These are phyloP conservation scores for Cryptococcus deneoformans DNA, from an alignment of 1,284 basidiomycete genomes.

Conservation along the genomic window DNA sequence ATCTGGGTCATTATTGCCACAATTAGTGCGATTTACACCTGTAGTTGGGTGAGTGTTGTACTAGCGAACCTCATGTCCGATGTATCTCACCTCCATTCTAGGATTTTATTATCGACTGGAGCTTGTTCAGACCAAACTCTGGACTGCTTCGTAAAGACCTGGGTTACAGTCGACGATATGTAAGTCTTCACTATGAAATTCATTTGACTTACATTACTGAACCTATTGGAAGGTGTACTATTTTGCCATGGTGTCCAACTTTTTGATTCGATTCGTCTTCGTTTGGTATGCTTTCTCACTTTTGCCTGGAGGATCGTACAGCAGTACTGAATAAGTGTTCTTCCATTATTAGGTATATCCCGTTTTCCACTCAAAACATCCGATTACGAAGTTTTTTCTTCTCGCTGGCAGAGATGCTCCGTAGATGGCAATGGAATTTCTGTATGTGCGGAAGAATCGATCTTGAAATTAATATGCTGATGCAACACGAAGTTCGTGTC, in stretches of 20 bases:
- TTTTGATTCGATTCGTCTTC: constrained; percentile 77
- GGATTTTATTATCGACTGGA: constrained; percentile 60
- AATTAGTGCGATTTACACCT: constrained; percentile 67
- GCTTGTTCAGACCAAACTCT: constrained; percentile 63
- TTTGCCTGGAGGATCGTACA: too few species aligned
- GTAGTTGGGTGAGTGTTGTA: constrained; percentile 66
- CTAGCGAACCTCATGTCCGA: not conserved
- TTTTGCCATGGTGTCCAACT: constrained; percentile 58
- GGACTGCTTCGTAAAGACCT: constrained; percentile 73
- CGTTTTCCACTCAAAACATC: constrained; percentile 54
- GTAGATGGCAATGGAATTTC: constrained; percentile 90
- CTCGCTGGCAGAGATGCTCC: constrained; percentile 70
- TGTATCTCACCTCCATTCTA: constrained; percentile 3
- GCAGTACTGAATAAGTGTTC: too few species aligned
- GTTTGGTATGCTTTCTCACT: constrained; percentile 53
- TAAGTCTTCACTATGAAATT: constrained; percentile 8
- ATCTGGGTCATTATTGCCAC: constrained; percentile 63
- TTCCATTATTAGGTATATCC: constrained; percentile 53
- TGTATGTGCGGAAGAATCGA: constrained; percentile 56
- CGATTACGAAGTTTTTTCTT: constrained; percentile 65
- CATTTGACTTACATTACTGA: constrained; percentile 7
- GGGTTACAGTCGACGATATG: constrained; percentile 58
- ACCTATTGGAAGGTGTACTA: constrained; percentile 50
- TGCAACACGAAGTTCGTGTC: constrained; percentile 34
- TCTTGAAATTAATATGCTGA: constrained; percentile 3